A percentile compares a stretch with the other conserved stretches of the same genome.
Conservation (phyloP, 176 grass and related monocot genomes). For the Aegilops speltoides region DNA sequence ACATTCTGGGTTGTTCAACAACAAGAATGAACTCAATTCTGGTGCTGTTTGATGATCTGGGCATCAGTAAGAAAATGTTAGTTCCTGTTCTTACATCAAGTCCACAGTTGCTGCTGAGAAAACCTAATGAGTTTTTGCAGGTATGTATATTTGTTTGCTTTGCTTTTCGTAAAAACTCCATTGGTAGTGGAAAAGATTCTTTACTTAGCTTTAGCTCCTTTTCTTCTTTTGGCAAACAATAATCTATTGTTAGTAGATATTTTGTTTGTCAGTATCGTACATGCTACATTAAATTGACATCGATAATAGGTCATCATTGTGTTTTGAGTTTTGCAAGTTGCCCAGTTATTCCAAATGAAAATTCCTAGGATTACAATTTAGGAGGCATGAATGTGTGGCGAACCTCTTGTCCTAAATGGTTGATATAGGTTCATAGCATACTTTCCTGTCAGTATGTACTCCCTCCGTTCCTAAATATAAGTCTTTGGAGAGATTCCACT, state of each 20-base stretch:
- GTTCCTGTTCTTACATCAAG: conserved; percentile 81
- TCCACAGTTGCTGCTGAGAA: conserved; percentile 86
- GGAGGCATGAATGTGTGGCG: background rate
- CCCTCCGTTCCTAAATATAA: too few relatives aligned
- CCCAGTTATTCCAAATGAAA: background rate
- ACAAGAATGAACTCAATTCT: conserved; percentile 62
- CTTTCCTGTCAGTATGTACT: background rate
- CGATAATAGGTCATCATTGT: background rate
- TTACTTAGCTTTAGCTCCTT: conserved; percentile 4
- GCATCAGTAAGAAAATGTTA: conserved; percentile 65
- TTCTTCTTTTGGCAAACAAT: background rate
- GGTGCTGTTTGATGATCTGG: conserved; percentile 61
- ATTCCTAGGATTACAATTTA: background rate
- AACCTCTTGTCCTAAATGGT: background rate
- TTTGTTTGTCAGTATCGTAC: background rate
- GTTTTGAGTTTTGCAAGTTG: background rate
- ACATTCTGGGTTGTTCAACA: conserved; percentile 74
- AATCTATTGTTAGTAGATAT: background rate
- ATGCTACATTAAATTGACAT: background rate
- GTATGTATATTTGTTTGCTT: conserved; percentile 29
- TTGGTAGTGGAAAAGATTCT: conserved; percentile 9
- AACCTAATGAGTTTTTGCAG: conserved; percentile 69
- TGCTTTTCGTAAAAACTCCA: background rate
- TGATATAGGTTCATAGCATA: background rate
- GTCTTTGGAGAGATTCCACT: too few relatives aligned